Conservation (phyloP, 2,329 filamentous ascomycete species). For the Elsinoe necatrix region DNA sequence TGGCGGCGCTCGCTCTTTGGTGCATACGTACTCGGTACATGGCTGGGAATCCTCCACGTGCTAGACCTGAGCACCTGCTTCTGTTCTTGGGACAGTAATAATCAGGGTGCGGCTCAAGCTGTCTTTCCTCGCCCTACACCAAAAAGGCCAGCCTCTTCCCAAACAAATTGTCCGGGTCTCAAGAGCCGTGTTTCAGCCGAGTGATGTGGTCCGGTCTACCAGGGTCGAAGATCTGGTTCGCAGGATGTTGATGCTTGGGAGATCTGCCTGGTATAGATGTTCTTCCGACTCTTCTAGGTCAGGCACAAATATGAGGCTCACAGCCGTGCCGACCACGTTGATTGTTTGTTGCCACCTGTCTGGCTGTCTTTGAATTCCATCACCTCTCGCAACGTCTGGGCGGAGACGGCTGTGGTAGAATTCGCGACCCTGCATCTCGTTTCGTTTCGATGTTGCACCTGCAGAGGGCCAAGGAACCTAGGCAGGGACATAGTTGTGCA, state of each 20-base stretch:
- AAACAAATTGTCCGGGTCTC: neutral
- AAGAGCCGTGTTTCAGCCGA: conserved; percentile 6
- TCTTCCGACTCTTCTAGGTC: neutral
- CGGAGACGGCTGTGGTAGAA: neutral
- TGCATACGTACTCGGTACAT: neutral
- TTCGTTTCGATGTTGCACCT: neutral
- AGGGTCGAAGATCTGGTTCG: neutral
- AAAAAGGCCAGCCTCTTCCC: neutral
- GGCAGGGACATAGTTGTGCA: neutral
- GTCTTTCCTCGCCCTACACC: neutral
- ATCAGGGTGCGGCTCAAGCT: conserved; percentile 9
- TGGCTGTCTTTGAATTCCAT: neutral
- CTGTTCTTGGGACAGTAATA: neutral
- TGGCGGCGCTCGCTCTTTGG: conserved; percentile 7
- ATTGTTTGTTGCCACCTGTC: neutral
- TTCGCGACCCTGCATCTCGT: neutral
- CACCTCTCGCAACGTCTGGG: neutral
- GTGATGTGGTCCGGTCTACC: neutral
- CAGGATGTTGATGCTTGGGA: neutral
- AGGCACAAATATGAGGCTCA: conserved; percentile 6
- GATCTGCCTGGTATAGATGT: neutral
- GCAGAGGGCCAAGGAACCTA: neutral
- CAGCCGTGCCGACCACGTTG: neutral
- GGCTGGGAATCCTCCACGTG: conserved; percentile 3
- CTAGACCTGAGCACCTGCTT: neutral